Evolutionary conservation across 2,329 filamentous ascomycete species (phyloP), one percentile per base, ranked within the genome.

Genomic region (Helicocarpus griseus): DNA sequence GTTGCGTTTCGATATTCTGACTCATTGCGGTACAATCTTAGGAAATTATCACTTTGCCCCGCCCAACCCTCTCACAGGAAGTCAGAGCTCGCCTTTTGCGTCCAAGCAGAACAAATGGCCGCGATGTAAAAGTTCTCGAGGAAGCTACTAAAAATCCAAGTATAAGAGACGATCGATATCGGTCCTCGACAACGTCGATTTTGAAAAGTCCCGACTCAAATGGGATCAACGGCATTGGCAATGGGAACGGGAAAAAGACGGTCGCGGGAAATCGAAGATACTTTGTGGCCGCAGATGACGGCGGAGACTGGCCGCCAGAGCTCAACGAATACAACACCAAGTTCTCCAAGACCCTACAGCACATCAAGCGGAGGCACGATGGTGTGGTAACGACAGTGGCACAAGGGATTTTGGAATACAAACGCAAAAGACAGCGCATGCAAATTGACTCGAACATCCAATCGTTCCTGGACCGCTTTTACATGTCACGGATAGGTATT

Each of bases 401-500:
- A 5, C 91, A 98, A 71, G 93, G 93, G 54, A 96, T 98, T 59
- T 79, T 97, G 53, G 93, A 98, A 73, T 98, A 95, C 78, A 98
- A 98, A 75, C 87, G 91, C 51, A 91, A 86, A 67, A 82, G 89
- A 56, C 93, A 98, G 77, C 83, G 93, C 50, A 93, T 97, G 85
- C 93, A 97, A 67, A 98, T 98, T 64, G 93, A 97, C 72, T 85
- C 90, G 67, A 94, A 90, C 61, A 96, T 98, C 54, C 93, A 98
- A 69, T 85, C 89, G 51, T 98, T 98, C 76, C 82, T 98, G 58
- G 93, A 98, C 73, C 87, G 93, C 54, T 98, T 98, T 73, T 98
- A 98, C 77, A 98, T 98, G 93, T 96, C 90, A 41, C 88, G 93
- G 56, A 98, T 98, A 64, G 93, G 93, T 58, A 98, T 98, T 61